These are phyloP conservation scores for Globisporangium cystogenes DNA, from an alignment of 352 stramenopile genomes.

Conservation along the genomic window DNA sequence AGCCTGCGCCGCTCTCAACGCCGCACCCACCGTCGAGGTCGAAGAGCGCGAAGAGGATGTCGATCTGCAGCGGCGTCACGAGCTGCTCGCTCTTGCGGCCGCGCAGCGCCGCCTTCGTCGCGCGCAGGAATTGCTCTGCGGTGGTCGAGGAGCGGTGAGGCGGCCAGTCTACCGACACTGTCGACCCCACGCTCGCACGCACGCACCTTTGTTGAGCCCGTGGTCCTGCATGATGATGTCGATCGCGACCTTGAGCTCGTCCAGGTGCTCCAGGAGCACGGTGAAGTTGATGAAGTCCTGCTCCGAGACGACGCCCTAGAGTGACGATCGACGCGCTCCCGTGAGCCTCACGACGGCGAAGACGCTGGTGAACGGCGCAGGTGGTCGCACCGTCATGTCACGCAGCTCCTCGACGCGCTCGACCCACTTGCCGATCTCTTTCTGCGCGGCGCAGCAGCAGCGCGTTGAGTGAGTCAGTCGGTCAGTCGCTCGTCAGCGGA, in stretches of 20 bases:
- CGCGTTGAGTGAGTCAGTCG: too few relatives aligned
- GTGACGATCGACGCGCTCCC: neutral
- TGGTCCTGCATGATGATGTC: conserved; percentile 75
- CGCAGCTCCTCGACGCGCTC: conserved; percentile 67
- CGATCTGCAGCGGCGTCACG: conserved; percentile 75
- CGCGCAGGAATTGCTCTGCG: conserved; percentile 81
- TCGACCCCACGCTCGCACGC: too few relatives aligned
- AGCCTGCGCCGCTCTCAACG: too few relatives aligned
- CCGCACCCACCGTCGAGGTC: conserved; percentile 53
- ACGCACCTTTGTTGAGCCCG: conserved; percentile 73
- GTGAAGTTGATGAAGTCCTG: conserved; percentile 85
- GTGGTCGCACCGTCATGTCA: conserved; percentile 34
- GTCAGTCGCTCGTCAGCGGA: too few relatives aligned
- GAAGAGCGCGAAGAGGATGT: conserved; percentile 84
- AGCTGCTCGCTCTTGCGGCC: conserved; percentile 50
- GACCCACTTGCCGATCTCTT: conserved; percentile 76
- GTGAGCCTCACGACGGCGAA: neutral
- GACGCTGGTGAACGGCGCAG: too few relatives aligned
- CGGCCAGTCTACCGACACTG: too few relatives aligned
- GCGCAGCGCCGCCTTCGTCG: conserved; percentile 54
- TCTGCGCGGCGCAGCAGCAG: conserved; percentile 12
- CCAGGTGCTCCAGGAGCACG: conserved; percentile 73
- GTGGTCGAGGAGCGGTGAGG: too few relatives aligned
- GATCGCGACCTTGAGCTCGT: conserved; percentile 84
- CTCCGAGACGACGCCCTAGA: conserved; percentile 61